Evolutionary conservation across 345 rosid genomes (phyloP).

Genomic region (Camelina neglecta): DNA sequence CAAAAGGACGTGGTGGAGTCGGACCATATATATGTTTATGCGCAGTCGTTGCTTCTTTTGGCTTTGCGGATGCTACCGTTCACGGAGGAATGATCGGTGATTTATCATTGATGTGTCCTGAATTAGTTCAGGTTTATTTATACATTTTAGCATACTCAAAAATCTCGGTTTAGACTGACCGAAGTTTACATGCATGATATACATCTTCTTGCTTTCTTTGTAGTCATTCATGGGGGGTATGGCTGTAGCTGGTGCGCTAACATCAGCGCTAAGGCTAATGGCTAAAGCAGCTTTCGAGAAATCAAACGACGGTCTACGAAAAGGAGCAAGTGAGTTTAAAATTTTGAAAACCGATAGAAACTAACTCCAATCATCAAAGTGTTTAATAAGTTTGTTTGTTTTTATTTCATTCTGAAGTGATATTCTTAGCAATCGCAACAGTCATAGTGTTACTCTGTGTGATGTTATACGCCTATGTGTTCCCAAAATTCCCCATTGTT

Average conservation of each 20-base stretch:
- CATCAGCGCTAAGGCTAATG: constrained; percentile 75
- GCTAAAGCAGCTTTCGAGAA: constrained; percentile 82
- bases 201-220: constrained; percentile 6
- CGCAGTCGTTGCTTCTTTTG: constrained; percentile 65
- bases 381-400: constrained; percentile 9
- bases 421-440: constrained; percentile 77
- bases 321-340: constrained; percentile 71
- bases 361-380: not conserved
- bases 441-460: constrained; percentile 66
- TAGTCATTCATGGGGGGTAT: constrained; percentile 88
- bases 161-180: not conserved
- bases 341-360: not conserved
- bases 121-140: constrained; percentile 71
- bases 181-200: not conserved
- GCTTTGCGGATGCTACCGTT: constrained; percentile 85
- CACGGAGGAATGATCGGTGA: constrained; percentile 98
- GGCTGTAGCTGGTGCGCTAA: constrained; percentile 86
- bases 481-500: constrained; percentile 79
- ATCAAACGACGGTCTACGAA: constrained; percentile 66
- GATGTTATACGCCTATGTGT: constrained; percentile 61
- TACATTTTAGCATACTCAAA: not conserved
- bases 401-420: constrained; percentile 51
- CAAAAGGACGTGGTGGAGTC: constrained; percentile 77
- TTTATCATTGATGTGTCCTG: constrained; percentile 84
- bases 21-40: constrained; percentile 79